phyloP scores from a whole-genome alignment of 2,329 filamentous ascomycete species.

The Penicillium sp. region DNA sequence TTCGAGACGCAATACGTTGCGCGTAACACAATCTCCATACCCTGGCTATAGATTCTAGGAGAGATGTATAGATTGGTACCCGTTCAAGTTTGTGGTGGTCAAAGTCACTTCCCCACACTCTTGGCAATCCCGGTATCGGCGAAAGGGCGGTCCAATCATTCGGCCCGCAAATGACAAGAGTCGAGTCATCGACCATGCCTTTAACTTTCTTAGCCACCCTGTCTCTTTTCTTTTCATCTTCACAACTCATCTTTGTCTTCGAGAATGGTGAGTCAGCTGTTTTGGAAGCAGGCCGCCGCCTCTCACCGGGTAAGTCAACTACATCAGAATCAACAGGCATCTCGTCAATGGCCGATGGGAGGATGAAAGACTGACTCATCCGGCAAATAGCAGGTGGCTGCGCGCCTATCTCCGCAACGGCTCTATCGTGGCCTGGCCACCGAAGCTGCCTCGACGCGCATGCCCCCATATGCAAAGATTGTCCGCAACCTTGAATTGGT shows the following conservation, averaged over 20 bases:
- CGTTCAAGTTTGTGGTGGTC: background rate
- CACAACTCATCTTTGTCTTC: constrained; percentile 10
- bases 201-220: too few relatives aligned
- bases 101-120: constrained; percentile 4
- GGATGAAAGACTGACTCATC: constrained; percentile 8
- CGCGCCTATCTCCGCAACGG: constrained; percentile 31
- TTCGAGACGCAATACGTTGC: too few relatives aligned
- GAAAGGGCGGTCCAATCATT: constrained; percentile 15
- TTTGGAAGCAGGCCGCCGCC: constrained; percentile 35
- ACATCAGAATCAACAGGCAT: background rate
- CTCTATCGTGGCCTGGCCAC: constrained; percentile 33
- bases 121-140: constrained; percentile 20
- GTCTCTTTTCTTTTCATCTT: constrained; percentile 10
- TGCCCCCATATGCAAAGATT: constrained; percentile 76
- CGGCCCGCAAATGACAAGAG: constrained; percentile 16
- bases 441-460: constrained; percentile 47
- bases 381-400: constrained; percentile 22
- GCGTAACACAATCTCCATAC: too few relatives aligned
- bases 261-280: constrained; percentile 37
- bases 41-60: too few relatives aligned
- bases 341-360: background rate
- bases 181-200: constrained; percentile 11
- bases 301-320: constrained; percentile 31
- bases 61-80: too few relatives aligned
- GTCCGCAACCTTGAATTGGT: constrained; percentile 72